Percentiles rank a stretch among this genome's conserved stretches.
Conservation (phyloP, 2,329 filamentous ascomycete species). For the Botryosphaeria agaves region DNA sequence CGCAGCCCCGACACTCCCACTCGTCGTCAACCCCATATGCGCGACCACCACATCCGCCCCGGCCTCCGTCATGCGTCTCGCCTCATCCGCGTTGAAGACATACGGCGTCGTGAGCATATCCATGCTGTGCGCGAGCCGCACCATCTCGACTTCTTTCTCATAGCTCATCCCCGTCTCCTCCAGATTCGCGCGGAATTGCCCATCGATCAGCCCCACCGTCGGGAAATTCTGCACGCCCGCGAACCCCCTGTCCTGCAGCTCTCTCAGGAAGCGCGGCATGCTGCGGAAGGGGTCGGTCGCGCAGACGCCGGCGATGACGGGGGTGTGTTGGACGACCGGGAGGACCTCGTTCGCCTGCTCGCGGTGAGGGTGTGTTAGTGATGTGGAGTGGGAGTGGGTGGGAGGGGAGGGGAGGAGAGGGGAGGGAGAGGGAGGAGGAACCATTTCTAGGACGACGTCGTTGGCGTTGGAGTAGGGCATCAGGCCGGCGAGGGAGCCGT, state of each 20-base stretch:
- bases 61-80: slow-evolving; percentile 41
- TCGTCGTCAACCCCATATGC: slow-evolving; percentile 51
- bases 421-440: slow-evolving; percentile 10
- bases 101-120: slow-evolving; percentile 53
- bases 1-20: slow-evolving; percentile 45
- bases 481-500: slow-evolving; percentile 49
- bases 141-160: slow-evolving; percentile 47
- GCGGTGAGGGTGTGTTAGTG: background rate
- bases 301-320: slow-evolving; percentile 54
- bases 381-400: slow-evolving; percentile 2
- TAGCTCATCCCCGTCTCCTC: slow-evolving; percentile 60
- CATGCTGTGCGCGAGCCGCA: slow-evolving; percentile 39
- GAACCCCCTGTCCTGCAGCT: slow-evolving; percentile 46
- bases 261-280: slow-evolving; percentile 40
- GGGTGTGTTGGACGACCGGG: slow-evolving; percentile 43
- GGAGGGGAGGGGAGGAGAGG: too few relatives aligned
- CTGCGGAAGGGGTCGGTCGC: slow-evolving; percentile 51
- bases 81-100: slow-evolving; percentile 47
- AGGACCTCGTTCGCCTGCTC: slow-evolving; percentile 44
- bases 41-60: slow-evolving; percentile 52
- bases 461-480: slow-evolving; percentile 60
- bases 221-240: slow-evolving; percentile 59
- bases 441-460: slow-evolving; percentile 52
- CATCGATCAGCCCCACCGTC: slow-evolving; percentile 54
- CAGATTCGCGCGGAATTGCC: slow-evolving; percentile 46